phyloP scores from a whole-genome alignment of 352 stramenopile species.

The Pythium diclinum region DNA sequence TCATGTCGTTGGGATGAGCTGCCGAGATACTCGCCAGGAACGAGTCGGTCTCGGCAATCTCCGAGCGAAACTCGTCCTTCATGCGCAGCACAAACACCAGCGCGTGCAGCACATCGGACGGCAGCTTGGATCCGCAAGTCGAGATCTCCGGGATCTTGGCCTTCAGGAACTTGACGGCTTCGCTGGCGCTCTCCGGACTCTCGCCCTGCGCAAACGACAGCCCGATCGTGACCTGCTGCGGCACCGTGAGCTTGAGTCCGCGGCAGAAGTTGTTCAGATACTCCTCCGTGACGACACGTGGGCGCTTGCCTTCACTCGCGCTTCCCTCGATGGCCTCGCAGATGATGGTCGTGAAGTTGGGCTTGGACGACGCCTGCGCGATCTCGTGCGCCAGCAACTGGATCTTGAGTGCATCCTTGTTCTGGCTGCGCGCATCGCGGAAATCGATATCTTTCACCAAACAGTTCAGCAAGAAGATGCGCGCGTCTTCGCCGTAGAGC shows the following conservation, averaged over 20 bases:
- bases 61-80: conserved; percentile 69
- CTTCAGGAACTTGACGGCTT: conserved; percentile 77
- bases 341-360: conserved; percentile 91
- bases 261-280: conserved; percentile 78
- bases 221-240: conserved; percentile 82
- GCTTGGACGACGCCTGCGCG: conserved; percentile 80
- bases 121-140: conserved; percentile 75
- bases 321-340: conserved; percentile 81
- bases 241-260: conserved; percentile 80
- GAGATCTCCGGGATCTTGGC: conserved; percentile 85
- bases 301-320: conserved; percentile 36
- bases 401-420: conserved; percentile 88
- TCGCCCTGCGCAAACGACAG: conserved; percentile 80
- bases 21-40: conserved; percentile 84
- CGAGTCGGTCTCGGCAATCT: conserved; percentile 79
- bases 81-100: conserved; percentile 81
- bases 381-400: conserved; percentile 89
- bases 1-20: conserved; percentile 85
- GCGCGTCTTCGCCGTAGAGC: conserved; percentile 89
- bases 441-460: conserved; percentile 91
- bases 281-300: conserved; percentile 65
- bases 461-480: conserved; percentile 90
- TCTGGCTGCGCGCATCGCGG: conserved; percentile 72
- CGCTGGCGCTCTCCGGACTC: conserved; percentile 45
- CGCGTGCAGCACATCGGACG: conserved; percentile 77